These are phyloP conservation scores for Acidomyces sp. DNA, from an alignment of 495 filamentous ascomycete species.

Conservation along the genomic window DNA sequence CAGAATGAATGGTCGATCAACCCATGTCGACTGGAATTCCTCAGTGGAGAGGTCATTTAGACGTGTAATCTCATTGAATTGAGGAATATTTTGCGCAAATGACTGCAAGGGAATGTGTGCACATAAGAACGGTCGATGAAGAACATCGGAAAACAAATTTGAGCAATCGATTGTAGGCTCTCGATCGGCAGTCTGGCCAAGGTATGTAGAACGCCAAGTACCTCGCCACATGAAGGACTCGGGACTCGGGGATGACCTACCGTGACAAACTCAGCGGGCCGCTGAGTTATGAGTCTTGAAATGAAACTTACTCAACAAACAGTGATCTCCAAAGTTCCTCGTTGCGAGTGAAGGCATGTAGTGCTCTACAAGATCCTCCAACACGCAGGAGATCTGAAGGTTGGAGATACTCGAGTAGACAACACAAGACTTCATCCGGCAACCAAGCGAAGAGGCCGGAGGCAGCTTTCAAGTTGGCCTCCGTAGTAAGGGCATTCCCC, in stretches of 20 bases:
- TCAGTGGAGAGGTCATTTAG: slow-evolving; percentile 53
- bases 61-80: slow-evolving; percentile 56
- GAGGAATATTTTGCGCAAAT: slow-evolving; percentile 59
- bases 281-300: slow-evolving; percentile 7
- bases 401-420: slow-evolving; percentile 65
- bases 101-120: slow-evolving; percentile 55
- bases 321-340: slow-evolving; percentile 88
- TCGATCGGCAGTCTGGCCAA: slow-evolving; percentile 43
- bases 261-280: slow-evolving; percentile 8
- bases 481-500: slow-evolving; percentile 67
- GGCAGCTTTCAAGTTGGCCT: slow-evolving; percentile 48
- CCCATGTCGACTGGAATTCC: slow-evolving; percentile 67
- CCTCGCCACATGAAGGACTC: slow-evolving; percentile 73
- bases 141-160: slow-evolving; percentile 76
- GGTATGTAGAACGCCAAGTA: slow-evolving; percentile 72
- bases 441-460: slow-evolving; percentile 51
- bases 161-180: slow-evolving; percentile 49
- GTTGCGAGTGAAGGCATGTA: slow-evolving; percentile 72
- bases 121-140: slow-evolving; percentile 87
- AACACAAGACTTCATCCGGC: slow-evolving; percentile 70
- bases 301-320: slow-evolving; percentile 57
- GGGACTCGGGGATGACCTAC: slow-evolving; percentile 26
- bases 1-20: slow-evolving; percentile 73
- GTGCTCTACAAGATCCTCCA: slow-evolving; percentile 73
- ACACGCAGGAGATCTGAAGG: slow-evolving; percentile 45